phyloP scores from a whole-genome alignment of 257 asterid species.

The Mitragyna speciosa region DNA sequence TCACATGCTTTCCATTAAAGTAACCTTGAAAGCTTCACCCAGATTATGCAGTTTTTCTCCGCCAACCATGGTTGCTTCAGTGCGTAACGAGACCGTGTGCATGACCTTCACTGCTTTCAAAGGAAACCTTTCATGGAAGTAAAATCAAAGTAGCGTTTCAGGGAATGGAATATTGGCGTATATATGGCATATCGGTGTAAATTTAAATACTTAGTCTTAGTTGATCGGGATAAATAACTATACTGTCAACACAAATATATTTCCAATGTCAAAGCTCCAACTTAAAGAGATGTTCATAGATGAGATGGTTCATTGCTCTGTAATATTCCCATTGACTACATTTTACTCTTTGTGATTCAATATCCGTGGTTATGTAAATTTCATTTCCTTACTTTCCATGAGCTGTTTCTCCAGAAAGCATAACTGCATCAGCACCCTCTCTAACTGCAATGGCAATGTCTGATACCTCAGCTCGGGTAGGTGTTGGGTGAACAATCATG shows the following conservation, averaged over 20 bases:
- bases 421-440: slow-evolving; percentile 98
- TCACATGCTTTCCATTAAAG: slow-evolving; percentile 13
- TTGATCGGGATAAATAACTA: neutral
- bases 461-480: slow-evolving; percentile 98
- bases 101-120: slow-evolving; percentile 93
- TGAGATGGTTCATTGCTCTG: neutral
- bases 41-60: slow-evolving; percentile 72
- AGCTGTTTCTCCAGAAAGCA: slow-evolving; percentile 99
- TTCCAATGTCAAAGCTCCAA: neutral
- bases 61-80: slow-evolving; percentile 81
- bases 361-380: neutral
- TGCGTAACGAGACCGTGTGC: slow-evolving; percentile 91
- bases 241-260: neutral
- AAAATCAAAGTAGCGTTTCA: neutral
- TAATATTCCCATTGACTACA: neutral
- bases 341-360: neutral
- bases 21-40: slow-evolving; percentile 89
- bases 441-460: slow-evolving; percentile 94
- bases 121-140: slow-evolving; percentile 55
- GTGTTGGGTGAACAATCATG: slow-evolving; percentile 98
- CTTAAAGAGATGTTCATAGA: neutral
- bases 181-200: neutral
- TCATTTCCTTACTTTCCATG: slow-evolving; percentile 78
- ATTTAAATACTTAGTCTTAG: neutral
- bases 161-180: neutral